A percentile compares a stretch with the other conserved stretches of the same genome.
Conservation (phyloP, 305 asterid species). For the Ilex paraguariensis region DNA sequence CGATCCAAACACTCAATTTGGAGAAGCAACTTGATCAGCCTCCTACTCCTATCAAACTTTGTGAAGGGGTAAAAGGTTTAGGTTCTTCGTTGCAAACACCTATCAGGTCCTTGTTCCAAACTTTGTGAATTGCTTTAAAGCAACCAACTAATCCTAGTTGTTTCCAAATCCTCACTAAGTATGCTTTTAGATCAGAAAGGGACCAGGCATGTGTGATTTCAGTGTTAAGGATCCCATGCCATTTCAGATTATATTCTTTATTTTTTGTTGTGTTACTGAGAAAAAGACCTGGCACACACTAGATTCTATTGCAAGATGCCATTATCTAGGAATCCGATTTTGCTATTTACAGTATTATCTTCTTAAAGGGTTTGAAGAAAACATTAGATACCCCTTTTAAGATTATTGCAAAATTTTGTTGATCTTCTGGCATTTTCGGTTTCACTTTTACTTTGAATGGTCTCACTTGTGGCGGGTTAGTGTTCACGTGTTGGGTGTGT, state of each 20-base stretch:
- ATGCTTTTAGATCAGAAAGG: background rate
- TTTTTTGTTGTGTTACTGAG: background rate
- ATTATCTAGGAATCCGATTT: background rate
- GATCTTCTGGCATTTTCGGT: background rate
- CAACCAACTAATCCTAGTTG: background rate
- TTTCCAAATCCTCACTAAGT: background rate
- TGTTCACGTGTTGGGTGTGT: background rate
- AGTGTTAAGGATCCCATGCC: background rate
- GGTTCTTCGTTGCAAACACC: conserved; percentile 49
- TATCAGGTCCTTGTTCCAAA: conserved; percentile 45
- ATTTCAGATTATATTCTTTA: background rate
- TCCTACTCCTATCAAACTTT: conserved; percentile 33
- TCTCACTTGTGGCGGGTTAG: background rate
- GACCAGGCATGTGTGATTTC: background rate
- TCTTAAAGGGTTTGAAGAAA: background rate
- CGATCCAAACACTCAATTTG: conserved; percentile 34
- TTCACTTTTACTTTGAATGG: background rate
- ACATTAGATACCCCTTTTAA: background rate
- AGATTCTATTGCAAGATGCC: background rate
- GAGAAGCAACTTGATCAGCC: conserved; percentile 42
- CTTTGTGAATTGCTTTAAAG: conserved; percentile 8
- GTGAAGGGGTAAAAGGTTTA: conserved; percentile 29
- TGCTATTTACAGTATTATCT: background rate
- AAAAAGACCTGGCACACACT: background rate
- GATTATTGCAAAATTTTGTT: background rate